Evolutionary conservation across 2,329 filamentous ascomycete species (phyloP).

Genomic region (Pyrenophora teres): DNA sequence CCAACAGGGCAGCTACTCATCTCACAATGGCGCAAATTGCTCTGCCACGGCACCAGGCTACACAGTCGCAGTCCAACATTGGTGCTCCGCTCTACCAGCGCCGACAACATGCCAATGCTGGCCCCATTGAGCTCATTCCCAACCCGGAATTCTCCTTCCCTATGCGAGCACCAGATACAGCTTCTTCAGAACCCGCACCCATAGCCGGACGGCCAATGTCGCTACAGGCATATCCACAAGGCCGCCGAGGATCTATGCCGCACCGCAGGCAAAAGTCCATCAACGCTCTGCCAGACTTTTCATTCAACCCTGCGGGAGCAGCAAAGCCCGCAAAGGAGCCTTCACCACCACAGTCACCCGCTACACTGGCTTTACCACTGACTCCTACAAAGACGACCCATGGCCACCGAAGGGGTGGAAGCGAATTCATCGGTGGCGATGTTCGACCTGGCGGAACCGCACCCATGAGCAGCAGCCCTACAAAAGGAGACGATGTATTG

Average conservation of each 20-base stretch:
- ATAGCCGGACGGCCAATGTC: slow-evolving; percentile 46
- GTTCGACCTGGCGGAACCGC: slow-evolving; percentile 56
- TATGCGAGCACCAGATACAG: slow-evolving; percentile 40
- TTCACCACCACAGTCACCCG: slow-evolving; percentile 48
- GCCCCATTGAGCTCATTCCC: slow-evolving; percentile 51
- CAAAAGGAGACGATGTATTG: slow-evolving; percentile 65
- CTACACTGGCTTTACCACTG: slow-evolving; percentile 42
- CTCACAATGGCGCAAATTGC: slow-evolving; percentile 46
- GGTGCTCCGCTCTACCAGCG: slow-evolving; percentile 48
- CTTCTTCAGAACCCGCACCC: slow-evolving; percentile 37
- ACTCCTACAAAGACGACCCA: slow-evolving; percentile 62
- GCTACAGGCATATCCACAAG: slow-evolving; percentile 42
- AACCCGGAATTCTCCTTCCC: slow-evolving; percentile 58
- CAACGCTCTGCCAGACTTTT: slow-evolving; percentile 54
- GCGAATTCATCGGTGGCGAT: slow-evolving; percentile 84
- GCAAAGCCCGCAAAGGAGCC: slow-evolving; percentile 35
- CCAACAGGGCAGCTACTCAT: slow-evolving; percentile 28
- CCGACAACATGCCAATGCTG: slow-evolving; percentile 38
- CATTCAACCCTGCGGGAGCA: slow-evolving; percentile 54
- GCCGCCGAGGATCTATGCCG: slow-evolving; percentile 41
- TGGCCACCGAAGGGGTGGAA: slow-evolving; percentile 73
- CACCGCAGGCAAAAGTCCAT: slow-evolving; percentile 49
- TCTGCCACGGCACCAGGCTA: slow-evolving; percentile 48
- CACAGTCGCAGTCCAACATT: slow-evolving; percentile 43
- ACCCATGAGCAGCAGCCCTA: slow-evolving; percentile 71